Evolutionary conservation across 148 eudicot species (phyloP), one percentile per base, ranked within the genome.

Genomic region (Cornus suecica): DNA sequence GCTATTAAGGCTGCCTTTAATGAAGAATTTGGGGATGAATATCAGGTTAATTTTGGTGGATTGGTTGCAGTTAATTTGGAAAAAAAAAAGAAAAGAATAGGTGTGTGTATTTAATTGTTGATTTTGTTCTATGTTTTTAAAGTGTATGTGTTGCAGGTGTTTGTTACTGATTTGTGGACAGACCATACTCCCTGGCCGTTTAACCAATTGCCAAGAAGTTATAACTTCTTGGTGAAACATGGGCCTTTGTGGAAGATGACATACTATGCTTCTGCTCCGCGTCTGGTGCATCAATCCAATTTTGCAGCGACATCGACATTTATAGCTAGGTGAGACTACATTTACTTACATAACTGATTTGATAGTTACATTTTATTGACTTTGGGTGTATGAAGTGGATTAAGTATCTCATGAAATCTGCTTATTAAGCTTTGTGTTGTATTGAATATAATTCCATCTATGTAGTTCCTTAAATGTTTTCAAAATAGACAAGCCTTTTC

Each of bases 121-220:
- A 84, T 82, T 74, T 13, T 88, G 81, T 85, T 71, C 45, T 54
- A n/a, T 32, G 32, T 66, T 71, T 78, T 71, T 70, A 82, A 87
- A 84, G 73, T 77, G 89, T 82, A 75, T 77, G 52, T 79, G 73
- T 76, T 92, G 84, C 94, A 95, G 99, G 97, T 95, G 29, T 95
- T 88, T 84, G 86, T 95, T 79, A 90, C 93, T 67, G 99, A 95
- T 87, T 88, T 95, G 73, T 95, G 99, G 99, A 82, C 97, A 27
- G 97, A 91, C 74, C 99, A 95, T 69, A 95, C 99, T 24, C 98
- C 97, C 28, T 95, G 99, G 99, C 97, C 99, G 13, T 95, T 95
- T 78, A 95, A 95, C 77, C 99, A 95, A 80, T 80, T 95, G 79
- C 99, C 99, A 58, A 91, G 86, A 87, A 95, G 97, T 82, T 95